phyloP scores from a whole-genome alignment of 2,329 filamentous ascomycete species.

The Aspergillus udagawae region DNA sequence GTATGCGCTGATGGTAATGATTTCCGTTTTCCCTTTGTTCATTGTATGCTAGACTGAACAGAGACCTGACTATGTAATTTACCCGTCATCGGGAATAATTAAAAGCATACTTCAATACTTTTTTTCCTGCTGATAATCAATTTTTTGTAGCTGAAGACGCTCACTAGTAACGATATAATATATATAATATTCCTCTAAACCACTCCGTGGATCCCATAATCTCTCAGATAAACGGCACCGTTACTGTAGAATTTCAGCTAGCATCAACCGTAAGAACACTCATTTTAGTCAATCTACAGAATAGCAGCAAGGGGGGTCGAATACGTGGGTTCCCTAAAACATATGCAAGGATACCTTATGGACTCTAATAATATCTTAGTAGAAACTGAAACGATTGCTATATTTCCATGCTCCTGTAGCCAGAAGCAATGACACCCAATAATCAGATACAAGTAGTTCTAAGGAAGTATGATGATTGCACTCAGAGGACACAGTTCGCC shows the following conservation, averaged over 20 bases:
- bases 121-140: background rate
- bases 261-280: background rate
- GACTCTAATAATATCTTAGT: background rate
- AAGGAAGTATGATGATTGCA: too few species aligned
- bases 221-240: background rate
- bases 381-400: too few species aligned
- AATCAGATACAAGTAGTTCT: too few species aligned
- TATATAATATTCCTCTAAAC: too few species aligned
- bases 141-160: background rate
- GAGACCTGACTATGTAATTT: conserved; percentile 5
- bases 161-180: too few species aligned
- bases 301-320: background rate
- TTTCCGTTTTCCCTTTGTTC: conserved; percentile 4
- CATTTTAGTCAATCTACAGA: background rate
- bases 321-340: background rate
- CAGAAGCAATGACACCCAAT: too few species aligned
- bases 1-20: conserved; percentile 18
- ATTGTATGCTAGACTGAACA: background rate
- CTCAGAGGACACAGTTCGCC: too few species aligned
- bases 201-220: background rate
- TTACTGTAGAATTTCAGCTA: background rate
- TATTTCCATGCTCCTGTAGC: too few species aligned
- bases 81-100: background rate
- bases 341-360: background rate
- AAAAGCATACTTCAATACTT: background rate